Evolutionary conservation across 1,284 basidiomycete genomes (phyloP), one percentile per base, ranked within the genome.

Genomic region (Irpex sp.): DNA sequence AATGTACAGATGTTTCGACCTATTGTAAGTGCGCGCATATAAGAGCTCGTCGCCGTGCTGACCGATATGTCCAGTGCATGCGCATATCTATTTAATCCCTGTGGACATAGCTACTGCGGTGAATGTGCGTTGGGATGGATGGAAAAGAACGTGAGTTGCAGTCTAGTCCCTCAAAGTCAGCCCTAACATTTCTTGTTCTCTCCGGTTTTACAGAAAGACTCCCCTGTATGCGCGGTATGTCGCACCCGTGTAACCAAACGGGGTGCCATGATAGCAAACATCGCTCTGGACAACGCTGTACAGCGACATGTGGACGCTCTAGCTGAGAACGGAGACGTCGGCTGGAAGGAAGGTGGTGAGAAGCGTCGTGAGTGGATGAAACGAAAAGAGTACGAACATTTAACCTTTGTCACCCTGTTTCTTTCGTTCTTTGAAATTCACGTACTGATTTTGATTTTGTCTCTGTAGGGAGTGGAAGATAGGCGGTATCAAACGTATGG

Each of bases 91-190:
- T 69, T 70, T 11, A 72, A 72, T 48, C 75, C 76, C 3, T 77
- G 76, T 61, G 76, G 76, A 3, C 76, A 77, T 62, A 71, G 71
- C 4, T 72, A 68, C 58, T 77, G 76, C 54, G 75, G 73, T 2
- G 69, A 72, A 4, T 77, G 76, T 59, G 71, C 71, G 4, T 65
- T 68, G 51, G 55, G 65, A 8, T 77, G 74, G 74, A 68, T 76
- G 15, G 61, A 63, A 52, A 68, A 71, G 58, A 69, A 65, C 52
- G 74, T 74, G 57, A 17, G 70, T 64, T 9, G 34, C 49, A 11
- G 7, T 51, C 38, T 48, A 9, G 9, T 49, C 5, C 34, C 15
- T 48, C 3, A 2, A 11, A 21, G 7, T 11, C 6, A n/a, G 15
- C 21, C 21, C 3, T 26, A 26, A 26, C 51, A 13, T n/a, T 56